phyloP scores from a whole-genome alignment of 1,284 basidiomycete species.

The Anthracocystis walkeri region DNA sequence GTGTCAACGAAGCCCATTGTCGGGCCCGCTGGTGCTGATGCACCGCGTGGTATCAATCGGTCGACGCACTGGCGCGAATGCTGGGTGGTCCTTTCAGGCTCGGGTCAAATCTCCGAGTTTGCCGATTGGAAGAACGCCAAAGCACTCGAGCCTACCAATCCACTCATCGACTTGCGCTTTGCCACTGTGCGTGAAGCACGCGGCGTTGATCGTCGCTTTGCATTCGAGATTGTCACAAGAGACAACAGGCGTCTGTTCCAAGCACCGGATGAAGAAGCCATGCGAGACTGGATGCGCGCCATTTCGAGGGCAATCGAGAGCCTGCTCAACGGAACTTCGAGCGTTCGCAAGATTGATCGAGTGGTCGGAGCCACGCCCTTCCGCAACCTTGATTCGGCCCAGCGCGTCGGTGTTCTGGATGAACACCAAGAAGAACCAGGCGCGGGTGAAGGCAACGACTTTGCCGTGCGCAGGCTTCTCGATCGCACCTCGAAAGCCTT shows the following conservation, averaged over 20 bases:
- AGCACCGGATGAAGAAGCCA: slow-evolving; percentile 71
- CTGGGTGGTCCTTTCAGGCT: slow-evolving; percentile 63
- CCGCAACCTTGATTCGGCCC: slow-evolving; percentile 18
- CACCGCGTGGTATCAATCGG: slow-evolving; percentile 53
- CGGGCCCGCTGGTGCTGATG: slow-evolving; percentile 49
- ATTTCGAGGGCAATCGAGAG: slow-evolving; percentile 73
- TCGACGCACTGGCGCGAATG: slow-evolving; percentile 55
- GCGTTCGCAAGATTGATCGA: slow-evolving; percentile 61
- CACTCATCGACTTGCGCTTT: slow-evolving; percentile 65
- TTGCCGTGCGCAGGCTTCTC: slow-evolving; percentile 38
- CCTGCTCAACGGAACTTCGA: slow-evolving; percentile 71
- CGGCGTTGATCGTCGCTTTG: slow-evolving; percentile 59
- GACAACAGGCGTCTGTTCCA: slow-evolving; percentile 72
- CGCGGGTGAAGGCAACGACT: slow-evolving; percentile 34
- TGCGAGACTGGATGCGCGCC: slow-evolving; percentile 73
- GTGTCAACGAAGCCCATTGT: slow-evolving; percentile 51
- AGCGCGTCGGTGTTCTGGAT: slow-evolving; percentile 15
- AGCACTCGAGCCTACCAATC: slow-evolving; percentile 49
- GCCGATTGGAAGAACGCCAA: slow-evolving; percentile 62
- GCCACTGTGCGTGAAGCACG: slow-evolving; percentile 64
- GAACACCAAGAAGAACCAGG: slow-evolving; percentile 25
- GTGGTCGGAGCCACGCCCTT: slow-evolving; percentile 41
- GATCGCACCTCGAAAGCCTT: slow-evolving; percentile 26
- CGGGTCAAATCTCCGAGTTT: slow-evolving; percentile 59
- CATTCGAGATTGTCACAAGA: slow-evolving; percentile 74